Evolutionary conservation across 495 filamentous ascomycete species (phyloP), one percentile per base, ranked within the genome.

Genomic region (Aspergillus sclerotiicarbonarius): DNA sequence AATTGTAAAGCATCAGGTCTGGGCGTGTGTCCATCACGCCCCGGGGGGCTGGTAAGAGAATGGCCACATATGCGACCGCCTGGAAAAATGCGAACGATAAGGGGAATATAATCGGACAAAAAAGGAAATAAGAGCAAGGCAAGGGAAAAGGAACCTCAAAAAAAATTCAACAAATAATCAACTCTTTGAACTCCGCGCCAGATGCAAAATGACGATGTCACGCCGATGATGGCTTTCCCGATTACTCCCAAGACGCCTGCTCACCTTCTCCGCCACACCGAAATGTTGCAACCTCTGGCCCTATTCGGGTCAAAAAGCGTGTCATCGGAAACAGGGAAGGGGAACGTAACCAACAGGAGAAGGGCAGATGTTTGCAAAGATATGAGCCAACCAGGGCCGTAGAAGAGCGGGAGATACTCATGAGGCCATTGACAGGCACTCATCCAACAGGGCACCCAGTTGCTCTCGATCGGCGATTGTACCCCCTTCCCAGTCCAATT

Each of bases 401-500:
- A 59, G 39, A 58, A 51, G 29, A 61, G 18, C 30, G 55, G 63
- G 43, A 58, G 39, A 57, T 51, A 47, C 31, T 76, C 65, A 81
- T 44, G 78, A 70, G 52, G 76, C 77, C 69, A 81, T 71, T 43
- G 79, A 74, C 35, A 82, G 63, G 65, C 77, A 81, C 51, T 80
- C 80, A 50, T 96, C 92, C 56, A 97, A 72, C 46, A 94, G 74
- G 20, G 73, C 76, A 60, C 87, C 82, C 59, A 97, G 72, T 25
- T 84, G 79, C 47, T 81, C 77, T 30, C 80, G 77, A 63, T 93
- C 90, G 30, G 75, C 70, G 4, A 67, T 52, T 15, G 80, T 81
- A 25, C 82, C 86, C 6, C 91, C 92, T 60, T 90, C 87, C 92
- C 92, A 96, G 6, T 77, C 76, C 54, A 71, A 82, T n/a, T 86